phyloP scores from a whole-genome alignment of 2,329 filamentous ascomycete species.

The Sarocladium brachiariae region DNA sequence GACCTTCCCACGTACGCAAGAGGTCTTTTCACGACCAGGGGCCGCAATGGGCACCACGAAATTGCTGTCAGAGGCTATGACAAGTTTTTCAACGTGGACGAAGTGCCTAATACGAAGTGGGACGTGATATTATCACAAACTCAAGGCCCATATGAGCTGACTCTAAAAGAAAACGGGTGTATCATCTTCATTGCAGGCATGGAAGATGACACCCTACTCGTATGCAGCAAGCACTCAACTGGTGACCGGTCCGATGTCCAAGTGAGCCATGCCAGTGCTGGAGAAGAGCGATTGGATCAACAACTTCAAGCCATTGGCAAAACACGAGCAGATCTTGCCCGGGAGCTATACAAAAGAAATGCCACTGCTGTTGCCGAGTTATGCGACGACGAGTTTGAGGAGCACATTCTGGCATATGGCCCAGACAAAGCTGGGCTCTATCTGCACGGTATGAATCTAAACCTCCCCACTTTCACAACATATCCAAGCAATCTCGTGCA shows the following conservation, averaged over 20 bases:
- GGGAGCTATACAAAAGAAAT: conserved; percentile 70
- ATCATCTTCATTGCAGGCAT: conserved; percentile 96
- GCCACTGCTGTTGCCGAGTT: conserved; percentile 93
- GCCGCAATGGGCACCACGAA: conserved; percentile 57
- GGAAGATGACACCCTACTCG: conserved; percentile 79
- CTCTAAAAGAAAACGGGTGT: conserved; percentile 98
- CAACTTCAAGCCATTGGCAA: conserved; percentile 75
- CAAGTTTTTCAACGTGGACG: conserved; percentile 95
- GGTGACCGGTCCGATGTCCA: conserved; percentile 65
- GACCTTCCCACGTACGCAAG: conserved; percentile 87
- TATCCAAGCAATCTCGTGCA: conserved; percentile 80
- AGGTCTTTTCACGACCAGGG: conserved; percentile 82
- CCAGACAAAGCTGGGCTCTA: conserved; percentile 83
- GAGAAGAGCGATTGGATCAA: conserved; percentile 72
- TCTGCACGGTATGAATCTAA: conserved; percentile 92
- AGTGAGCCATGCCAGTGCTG: conserved; percentile 75
- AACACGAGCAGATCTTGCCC: conserved; percentile 70
- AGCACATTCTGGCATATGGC: conserved; percentile 88
- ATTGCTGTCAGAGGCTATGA: conserved; percentile 90
- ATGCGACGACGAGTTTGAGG: conserved; percentile 93
- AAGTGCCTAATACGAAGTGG: conserved; percentile 80
- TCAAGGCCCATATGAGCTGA: conserved; percentile 85
- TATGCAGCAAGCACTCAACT: conserved; percentile 99
- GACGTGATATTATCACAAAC: conserved; percentile 68
- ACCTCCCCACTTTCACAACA: conserved; percentile 85